Conservation (phyloP, 2,329 filamentous ascomycete genomes). For the Fusarium marasasianum region DNA sequence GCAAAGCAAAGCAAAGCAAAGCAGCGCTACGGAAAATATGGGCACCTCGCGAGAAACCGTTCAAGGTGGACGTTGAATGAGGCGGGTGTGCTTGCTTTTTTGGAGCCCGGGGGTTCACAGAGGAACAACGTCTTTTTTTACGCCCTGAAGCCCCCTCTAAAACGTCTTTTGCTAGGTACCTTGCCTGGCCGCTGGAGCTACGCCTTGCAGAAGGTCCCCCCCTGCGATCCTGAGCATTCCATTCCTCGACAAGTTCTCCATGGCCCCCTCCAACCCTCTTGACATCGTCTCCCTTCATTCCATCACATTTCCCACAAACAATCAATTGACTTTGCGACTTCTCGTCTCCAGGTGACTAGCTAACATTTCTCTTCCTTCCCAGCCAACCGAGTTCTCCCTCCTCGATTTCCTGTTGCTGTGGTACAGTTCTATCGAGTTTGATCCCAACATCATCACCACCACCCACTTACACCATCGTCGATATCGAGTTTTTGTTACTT, state of each 20-base stretch:
- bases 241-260: conserved; percentile 22
- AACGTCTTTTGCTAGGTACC: conserved; percentile 9
- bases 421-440: conserved; percentile 17
- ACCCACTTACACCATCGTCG: conserved; percentile 32
- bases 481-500: conserved; percentile 4
- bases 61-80: neutral
- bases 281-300: conserved; percentile 43
- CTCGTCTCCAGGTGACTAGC: conserved; percentile 20
- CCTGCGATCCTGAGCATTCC: conserved; percentile 37
- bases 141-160: conserved; percentile 14
- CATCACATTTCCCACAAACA: conserved; percentile 38
- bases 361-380: conserved; percentile 32
- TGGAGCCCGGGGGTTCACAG: neutral
- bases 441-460: conserved; percentile 10
- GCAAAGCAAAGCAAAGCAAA: neutral
- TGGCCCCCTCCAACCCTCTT: conserved; percentile 27
- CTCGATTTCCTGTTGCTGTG: conserved; percentile 19
- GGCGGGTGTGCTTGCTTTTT: neutral
- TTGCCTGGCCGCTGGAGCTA: neutral
- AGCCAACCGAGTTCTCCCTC: conserved; percentile 33
- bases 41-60: neutral
- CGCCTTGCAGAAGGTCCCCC: conserved; percentile 33
- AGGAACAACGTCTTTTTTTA: conserved; percentile 3
- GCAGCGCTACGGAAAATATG: neutral
- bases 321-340: conserved; percentile 24